These are phyloP conservation scores for Aspergillus ochraceoroseus DNA, from an alignment of 2,329 filamentous ascomycete species.

Conservation along the genomic window DNA sequence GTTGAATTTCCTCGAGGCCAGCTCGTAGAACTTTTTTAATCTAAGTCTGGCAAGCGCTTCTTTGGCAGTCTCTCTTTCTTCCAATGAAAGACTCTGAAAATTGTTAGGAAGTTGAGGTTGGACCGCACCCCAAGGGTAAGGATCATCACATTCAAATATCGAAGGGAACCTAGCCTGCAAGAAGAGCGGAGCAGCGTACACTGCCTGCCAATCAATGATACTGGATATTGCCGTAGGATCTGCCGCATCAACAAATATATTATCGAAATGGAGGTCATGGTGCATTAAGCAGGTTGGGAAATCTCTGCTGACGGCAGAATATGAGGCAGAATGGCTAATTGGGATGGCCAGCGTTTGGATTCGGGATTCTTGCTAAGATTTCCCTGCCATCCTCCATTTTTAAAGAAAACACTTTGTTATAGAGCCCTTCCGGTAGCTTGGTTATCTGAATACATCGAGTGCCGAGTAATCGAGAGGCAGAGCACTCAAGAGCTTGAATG, in stretches of 20 bases:
- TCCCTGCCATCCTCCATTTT: constrained; percentile 17
- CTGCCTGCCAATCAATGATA: constrained; percentile 29
- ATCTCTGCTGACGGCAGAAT: constrained; percentile 17
- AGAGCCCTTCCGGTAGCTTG: constrained; percentile 27
- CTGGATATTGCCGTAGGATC: constrained; percentile 25
- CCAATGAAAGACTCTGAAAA: constrained; percentile 19
- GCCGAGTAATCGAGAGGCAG: constrained; percentile 25
- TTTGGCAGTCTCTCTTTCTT: constrained; percentile 16
- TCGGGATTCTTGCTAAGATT: constrained; percentile 19
- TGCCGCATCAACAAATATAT: constrained; percentile 32
- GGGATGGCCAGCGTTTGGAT: constrained; percentile 18
- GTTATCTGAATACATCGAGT: constrained; percentile 29
- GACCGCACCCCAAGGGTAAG: constrained; percentile 25
- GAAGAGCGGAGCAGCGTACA: constrained; percentile 26
- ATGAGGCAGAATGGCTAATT: constrained; percentile 16
- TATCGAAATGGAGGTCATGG: constrained; percentile 29
- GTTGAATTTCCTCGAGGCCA: constrained; percentile 25
- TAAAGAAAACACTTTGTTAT: constrained; percentile 28
- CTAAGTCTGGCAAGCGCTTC: constrained; percentile 12
- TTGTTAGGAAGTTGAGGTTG: constrained; percentile 24
- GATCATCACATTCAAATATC: constrained; percentile 23
- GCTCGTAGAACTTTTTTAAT: constrained; percentile 25
- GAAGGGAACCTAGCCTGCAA: constrained; percentile 26
- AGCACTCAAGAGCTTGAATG: constrained; percentile 28
- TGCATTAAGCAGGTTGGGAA: constrained; percentile 20